Conservation (phyloP, 1,139 yeast genomes). For the Meyerozyma sp. region DNA sequence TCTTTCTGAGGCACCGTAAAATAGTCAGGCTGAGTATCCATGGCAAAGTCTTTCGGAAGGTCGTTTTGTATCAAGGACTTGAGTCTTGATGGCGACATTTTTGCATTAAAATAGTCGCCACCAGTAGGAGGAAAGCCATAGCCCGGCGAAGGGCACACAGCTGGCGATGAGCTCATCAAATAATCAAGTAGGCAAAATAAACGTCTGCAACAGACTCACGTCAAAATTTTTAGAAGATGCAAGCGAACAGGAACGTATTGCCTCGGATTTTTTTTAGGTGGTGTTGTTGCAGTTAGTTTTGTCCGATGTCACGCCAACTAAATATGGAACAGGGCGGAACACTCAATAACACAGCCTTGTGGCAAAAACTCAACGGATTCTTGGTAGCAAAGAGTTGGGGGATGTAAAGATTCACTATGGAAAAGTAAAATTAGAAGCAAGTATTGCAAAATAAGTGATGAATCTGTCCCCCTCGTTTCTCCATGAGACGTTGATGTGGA, state of each 20-base stretch:
- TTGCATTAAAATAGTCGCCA: conserved; percentile 15
- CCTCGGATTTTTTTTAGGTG: too few relatives aligned
- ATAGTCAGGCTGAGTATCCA: neutral
- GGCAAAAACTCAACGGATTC: neutral
- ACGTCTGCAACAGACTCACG: too few relatives aligned
- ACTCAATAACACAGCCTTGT: neutral
- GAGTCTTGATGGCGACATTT: conserved; percentile 5
- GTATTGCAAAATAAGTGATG: neutral
- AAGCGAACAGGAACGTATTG: too few relatives aligned
- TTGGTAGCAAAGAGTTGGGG: too few relatives aligned
- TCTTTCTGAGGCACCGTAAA: conserved; percentile 2
- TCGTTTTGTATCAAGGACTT: conserved; percentile 1
- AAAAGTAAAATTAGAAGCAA: too few relatives aligned
- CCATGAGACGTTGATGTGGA: neutral
- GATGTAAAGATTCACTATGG: too few relatives aligned
- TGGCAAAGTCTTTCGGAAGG: neutral
- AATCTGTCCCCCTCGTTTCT: neutral
- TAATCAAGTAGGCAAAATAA: too few relatives aligned
- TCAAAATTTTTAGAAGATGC: too few relatives aligned
- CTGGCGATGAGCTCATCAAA: conserved; percentile 9
- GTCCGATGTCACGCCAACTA: neutral
- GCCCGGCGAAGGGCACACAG: conserved; percentile 13
- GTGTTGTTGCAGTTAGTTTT: too few relatives aligned
- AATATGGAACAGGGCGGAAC: neutral
- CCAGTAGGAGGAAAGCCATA: conserved; percentile 11